Conservation (phyloP, 345 rosid genomes). For the Firmiana major region DNA sequence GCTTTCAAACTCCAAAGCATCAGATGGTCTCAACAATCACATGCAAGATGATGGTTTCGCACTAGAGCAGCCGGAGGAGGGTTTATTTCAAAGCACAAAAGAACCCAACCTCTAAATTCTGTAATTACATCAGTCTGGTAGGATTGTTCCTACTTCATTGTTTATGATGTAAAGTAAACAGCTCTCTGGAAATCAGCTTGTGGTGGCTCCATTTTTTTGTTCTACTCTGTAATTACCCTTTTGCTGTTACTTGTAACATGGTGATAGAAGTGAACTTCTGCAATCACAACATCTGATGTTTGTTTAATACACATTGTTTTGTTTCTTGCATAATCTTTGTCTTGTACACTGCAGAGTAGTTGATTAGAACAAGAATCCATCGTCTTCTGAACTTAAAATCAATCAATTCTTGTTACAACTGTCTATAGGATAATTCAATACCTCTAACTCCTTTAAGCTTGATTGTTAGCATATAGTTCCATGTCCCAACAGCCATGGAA, state of each 20-base stretch:
- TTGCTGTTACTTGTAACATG: not conserved
- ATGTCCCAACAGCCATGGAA: no score
- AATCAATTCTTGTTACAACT: no score
- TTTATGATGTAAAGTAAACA: not conserved
- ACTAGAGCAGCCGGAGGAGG: constrained; percentile 19
- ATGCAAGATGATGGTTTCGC: constrained; percentile 7
- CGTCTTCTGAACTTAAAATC: no score
- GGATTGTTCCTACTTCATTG: not conserved
- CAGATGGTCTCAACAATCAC: constrained; percentile 9
- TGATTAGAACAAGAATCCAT: no score
- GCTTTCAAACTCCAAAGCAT: not conserved
- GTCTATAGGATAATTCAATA: no score
- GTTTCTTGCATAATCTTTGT: not conserved
- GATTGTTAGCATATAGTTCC: no score
- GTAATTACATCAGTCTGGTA: constrained; percentile 15
- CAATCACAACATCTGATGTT: not conserved
- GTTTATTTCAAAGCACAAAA: constrained; percentile 9
- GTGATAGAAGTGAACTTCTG: not conserved
- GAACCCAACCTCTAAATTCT: constrained; percentile 16
- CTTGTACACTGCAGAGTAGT: no score
- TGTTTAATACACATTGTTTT: not conserved
- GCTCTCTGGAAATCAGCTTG: constrained; percentile 11
- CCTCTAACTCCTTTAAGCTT: no score
- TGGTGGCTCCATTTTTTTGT: constrained; percentile 16
- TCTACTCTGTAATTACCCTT: not conserved